phyloP scores from a whole-genome alignment of 176 grass and related monocot genomes.

The Poa annua region DNA sequence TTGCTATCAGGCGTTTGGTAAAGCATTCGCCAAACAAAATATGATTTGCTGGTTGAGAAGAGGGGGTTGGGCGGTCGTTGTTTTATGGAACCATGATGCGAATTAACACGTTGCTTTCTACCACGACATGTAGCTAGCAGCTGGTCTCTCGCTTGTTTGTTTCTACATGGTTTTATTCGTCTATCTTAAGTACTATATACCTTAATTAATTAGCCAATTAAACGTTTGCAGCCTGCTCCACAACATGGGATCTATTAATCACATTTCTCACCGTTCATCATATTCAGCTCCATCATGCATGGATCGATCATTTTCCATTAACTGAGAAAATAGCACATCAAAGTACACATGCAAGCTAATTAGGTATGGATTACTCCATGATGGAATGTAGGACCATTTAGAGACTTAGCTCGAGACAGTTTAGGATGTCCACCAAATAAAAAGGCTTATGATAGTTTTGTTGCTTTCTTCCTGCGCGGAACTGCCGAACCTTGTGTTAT shows the following conservation, averaged over 20 bases:
- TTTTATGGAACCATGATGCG: conserved; percentile 11
- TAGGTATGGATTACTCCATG: too few species aligned
- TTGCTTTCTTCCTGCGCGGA: too few species aligned
- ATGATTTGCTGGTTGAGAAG: neutral
- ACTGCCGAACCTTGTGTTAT: too few species aligned
- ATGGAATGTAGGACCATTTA: too few species aligned
- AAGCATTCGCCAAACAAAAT: neutral
- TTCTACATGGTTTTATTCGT: neutral
- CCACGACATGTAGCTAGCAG: neutral
- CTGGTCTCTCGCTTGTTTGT: conserved; percentile 7
- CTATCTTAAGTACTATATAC: neutral
- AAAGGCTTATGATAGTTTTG: too few species aligned
- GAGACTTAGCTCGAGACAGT: too few species aligned
- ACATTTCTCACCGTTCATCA: neutral
- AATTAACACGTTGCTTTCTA: conserved; percentile 9
- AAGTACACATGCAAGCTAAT: neutral
- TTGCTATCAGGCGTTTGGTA: conserved; percentile 30
- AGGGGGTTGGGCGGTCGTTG: conserved; percentile 30
- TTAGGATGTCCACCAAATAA: too few species aligned
- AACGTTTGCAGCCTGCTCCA: too few species aligned
- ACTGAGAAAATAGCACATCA: neutral
- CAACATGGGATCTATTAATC: neutral
- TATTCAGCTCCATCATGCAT: neutral
- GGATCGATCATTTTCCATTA: conserved; percentile 9
- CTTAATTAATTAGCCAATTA: neutral